These are phyloP conservation scores for Aspergillus phoenicis DNA, from an alignment of 2,329 filamentous ascomycete species.

Conservation along the genomic window DNA sequence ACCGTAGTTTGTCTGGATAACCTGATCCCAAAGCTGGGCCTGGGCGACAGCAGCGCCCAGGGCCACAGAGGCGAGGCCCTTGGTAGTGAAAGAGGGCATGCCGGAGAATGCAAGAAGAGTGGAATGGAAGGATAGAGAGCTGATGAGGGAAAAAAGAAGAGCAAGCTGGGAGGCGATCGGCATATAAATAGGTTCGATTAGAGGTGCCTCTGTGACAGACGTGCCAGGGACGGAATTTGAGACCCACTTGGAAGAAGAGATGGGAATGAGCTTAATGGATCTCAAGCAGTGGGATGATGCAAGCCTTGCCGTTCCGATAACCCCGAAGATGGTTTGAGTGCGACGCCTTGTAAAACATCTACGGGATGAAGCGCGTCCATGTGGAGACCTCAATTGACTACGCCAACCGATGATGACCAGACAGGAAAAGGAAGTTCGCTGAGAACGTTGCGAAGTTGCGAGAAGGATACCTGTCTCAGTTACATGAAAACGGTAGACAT, in stretches of 20 bases:
- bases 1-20: slow-evolving; percentile 22
- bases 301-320: background rate
- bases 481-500: background rate
- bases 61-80: slow-evolving; percentile 12
- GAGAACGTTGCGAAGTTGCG: background rate
- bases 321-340: background rate
- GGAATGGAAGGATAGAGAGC: background rate
- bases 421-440: background rate
- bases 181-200: background rate
- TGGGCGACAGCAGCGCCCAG: slow-evolving; percentile 15
- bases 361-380: background rate
- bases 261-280: background rate
- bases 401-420: background rate
- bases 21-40: slow-evolving; percentile 23
- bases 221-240: background rate
- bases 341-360: background rate
- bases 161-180: background rate
- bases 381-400: background rate
- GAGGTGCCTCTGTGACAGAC: background rate
- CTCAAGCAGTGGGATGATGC: background rate
- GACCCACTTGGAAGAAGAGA: background rate
- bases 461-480: background rate
- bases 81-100: background rate
- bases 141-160: background rate
- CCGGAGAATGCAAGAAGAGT: background rate